Percentiles rank a stretch among this genome's conserved stretches.
Conservation (phyloP, 179 eudicot genomes). For the Heliamphora pulchella region DNA sequence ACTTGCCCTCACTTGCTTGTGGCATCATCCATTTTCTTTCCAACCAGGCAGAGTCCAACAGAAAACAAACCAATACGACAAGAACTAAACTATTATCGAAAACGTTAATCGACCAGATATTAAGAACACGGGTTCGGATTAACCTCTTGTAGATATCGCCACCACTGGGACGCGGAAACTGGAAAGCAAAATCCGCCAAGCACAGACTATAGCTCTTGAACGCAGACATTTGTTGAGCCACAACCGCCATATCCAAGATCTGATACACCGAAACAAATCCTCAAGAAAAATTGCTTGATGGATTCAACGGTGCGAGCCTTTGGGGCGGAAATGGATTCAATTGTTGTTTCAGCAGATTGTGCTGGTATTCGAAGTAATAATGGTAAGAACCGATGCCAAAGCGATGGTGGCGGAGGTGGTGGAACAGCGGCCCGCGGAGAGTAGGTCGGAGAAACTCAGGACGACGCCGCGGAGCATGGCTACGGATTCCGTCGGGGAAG, state of each 20-base stretch:
- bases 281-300: too few species aligned
- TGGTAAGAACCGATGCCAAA: not conserved
- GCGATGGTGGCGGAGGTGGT: slow-evolving; percentile 4
- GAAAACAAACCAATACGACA: not conserved
- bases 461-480: not conserved
- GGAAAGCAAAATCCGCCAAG: not conserved
- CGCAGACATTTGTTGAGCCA: slow-evolving; percentile 6
- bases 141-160: not conserved
- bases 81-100: too few species aligned
- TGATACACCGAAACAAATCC: not conserved
- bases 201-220: not conserved
- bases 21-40: not conserved
- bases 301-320: not conserved
- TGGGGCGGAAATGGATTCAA: not conserved
- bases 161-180: not conserved
- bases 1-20: not conserved
- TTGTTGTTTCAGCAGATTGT: not conserved
- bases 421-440: not conserved
- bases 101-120: not conserved
- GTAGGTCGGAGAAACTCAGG: not conserved
- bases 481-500: not conserved
- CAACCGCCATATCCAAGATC: not conserved
- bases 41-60: not conserved
- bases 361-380: not conserved
- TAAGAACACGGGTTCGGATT: not conserved